Conservation (phyloP, 2,329 filamentous ascomycete genomes). For the Aspergillus fumigatus region DNA sequence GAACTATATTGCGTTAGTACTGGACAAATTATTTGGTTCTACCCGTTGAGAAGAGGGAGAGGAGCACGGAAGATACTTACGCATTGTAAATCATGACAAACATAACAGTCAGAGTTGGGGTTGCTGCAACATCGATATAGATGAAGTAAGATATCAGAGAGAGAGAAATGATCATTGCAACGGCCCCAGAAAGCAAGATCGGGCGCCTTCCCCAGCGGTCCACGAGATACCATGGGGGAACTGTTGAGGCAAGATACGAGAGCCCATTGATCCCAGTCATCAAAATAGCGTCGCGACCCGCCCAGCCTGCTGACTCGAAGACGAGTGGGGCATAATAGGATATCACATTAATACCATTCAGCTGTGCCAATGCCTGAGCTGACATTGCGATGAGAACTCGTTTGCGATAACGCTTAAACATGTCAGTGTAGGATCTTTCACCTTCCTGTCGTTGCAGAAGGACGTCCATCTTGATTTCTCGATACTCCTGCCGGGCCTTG, state of each 20-base stretch:
- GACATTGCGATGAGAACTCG: conserved; percentile 99
- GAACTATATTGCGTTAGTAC: conserved; percentile 39
- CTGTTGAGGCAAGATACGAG: conserved; percentile 84
- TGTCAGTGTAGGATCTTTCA: conserved; percentile 83
- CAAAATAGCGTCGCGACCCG: conserved; percentile 80
- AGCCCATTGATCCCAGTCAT: conserved; percentile 97
- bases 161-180: conserved; percentile 83
- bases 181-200: conserved; percentile 82
- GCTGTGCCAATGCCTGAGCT: conserved; percentile 87
- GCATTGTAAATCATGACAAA: conserved; percentile 99
- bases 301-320: conserved; percentile 96
- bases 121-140: conserved; percentile 71
- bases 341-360: conserved; percentile 99
- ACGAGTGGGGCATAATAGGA: conserved; percentile 97
- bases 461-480: conserved; percentile 98
- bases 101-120: conserved; percentile 79
- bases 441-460: conserved; percentile 90
- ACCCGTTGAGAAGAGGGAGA: not conserved
- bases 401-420: conserved; percentile 89
- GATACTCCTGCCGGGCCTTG: conserved; percentile 91
- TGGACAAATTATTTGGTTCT: too few relatives aligned
- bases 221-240: conserved; percentile 95
- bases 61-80: not conserved
- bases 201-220: conserved; percentile 85
- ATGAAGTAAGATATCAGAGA: conserved; percentile 94